Conservation (phyloP, 2,329 filamentous ascomycete genomes). For the Cercospora sojina region DNA sequence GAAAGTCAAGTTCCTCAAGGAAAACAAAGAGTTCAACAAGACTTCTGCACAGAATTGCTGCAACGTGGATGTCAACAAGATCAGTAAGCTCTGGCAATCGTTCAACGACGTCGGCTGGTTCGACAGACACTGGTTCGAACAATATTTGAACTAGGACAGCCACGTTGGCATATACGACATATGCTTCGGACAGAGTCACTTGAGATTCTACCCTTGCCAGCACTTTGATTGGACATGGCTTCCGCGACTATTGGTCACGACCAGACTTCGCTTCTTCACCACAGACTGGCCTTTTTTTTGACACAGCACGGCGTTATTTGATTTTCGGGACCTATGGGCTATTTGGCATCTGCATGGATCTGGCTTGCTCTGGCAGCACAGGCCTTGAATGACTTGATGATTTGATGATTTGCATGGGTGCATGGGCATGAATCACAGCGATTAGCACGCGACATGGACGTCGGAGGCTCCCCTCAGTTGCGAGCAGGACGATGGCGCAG, state of each 20-base stretch:
- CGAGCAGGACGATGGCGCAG: background rate
- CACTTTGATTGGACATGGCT: background rate
- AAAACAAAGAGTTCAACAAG: slow-evolving; percentile 84
- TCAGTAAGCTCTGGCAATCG: slow-evolving; percentile 85
- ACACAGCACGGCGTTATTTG: slow-evolving; percentile 16
- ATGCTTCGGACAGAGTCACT: background rate
- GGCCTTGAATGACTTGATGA: slow-evolving; percentile 14
- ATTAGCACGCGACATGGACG: slow-evolving; percentile 2
- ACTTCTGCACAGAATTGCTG: slow-evolving; percentile 95
- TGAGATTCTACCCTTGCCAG: background rate
- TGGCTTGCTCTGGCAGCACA: slow-evolving; percentile 19
- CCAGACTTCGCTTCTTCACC: background rate
- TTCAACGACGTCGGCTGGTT: slow-evolving; percentile 62
- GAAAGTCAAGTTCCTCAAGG: slow-evolving; percentile 64
- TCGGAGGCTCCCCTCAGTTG: slow-evolving; percentile 9
- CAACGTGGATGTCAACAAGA: slow-evolving; percentile 98
- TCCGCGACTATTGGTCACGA: background rate
- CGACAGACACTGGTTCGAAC: slow-evolving; percentile 30
- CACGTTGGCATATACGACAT: background rate
- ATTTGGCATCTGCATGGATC: slow-evolving; percentile 6
- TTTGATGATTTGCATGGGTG: slow-evolving; percentile 11
- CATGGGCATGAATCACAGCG: slow-evolving; percentile 15
- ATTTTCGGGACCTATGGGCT: background rate
- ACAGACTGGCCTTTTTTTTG: background rate
- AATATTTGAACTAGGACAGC: slow-evolving; percentile 17